A percentile compares a stretch with the other conserved stretches of the same genome.
Evolutionary conservation across 2,329 filamentous ascomycete species (phyloP).

Genomic region (Exophiala alcalophila): DNA sequence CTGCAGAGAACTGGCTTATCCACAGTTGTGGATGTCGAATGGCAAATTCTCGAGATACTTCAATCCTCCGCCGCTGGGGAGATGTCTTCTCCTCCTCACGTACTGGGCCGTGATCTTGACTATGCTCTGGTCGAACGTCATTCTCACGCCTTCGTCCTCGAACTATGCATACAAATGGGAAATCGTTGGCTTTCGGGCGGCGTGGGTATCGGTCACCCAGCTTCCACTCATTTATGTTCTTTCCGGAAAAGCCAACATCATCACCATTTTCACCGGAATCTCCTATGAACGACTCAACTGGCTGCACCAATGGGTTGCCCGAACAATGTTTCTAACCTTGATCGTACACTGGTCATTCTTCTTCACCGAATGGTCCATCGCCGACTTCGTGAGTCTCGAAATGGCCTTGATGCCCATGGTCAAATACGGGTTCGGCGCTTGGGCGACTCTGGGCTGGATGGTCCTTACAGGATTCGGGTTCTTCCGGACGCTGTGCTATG

Average conservation of each 20-base stretch:
- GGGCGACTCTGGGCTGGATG: constrained; percentile 52
- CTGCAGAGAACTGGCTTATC: constrained; percentile 24
- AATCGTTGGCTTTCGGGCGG: constrained; percentile 55
- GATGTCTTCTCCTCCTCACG: constrained; percentile 20
- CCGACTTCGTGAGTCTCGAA: constrained; percentile 50
- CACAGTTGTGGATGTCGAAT: constrained; percentile 20
- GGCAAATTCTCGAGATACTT: constrained; percentile 22
- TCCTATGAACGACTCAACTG: constrained; percentile 53
- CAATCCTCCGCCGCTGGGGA: constrained; percentile 25
- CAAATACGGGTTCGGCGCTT: constrained; percentile 52
- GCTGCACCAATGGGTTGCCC: constrained; percentile 52
- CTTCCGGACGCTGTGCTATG: constrained; percentile 50
- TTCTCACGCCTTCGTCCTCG: constrained; percentile 22
- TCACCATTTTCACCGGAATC: constrained; percentile 48
- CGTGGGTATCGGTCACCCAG: constrained; percentile 53
- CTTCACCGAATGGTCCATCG: constrained; percentile 52
- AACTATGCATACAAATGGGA: constrained; percentile 46
- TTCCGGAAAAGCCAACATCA: constrained; percentile 55
- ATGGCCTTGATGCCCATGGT: constrained; percentile 50
- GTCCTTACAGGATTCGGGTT: constrained; percentile 51
- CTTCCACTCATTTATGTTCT: constrained; percentile 57
- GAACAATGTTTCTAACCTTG: constrained; percentile 52
- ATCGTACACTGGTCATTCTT: constrained; percentile 58
- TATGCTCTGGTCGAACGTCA: constrained; percentile 27
- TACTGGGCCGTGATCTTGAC: constrained; percentile 26